phyloP scores from a whole-genome alignment of 2,329 filamentous ascomycete species.

The Calonectria multiphialidica region DNA sequence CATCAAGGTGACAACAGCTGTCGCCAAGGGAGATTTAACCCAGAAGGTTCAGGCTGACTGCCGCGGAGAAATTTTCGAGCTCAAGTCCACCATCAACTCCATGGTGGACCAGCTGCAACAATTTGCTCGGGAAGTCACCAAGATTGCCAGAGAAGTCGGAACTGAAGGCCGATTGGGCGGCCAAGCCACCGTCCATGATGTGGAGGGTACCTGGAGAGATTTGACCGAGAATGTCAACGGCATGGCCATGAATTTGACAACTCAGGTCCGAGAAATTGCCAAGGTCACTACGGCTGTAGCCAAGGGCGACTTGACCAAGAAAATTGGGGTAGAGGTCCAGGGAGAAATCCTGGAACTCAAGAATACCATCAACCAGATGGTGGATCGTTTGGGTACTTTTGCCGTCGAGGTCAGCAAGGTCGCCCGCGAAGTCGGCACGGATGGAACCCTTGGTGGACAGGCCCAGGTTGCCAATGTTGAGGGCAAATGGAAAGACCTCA shows the following conservation, averaged over 20 bases:
- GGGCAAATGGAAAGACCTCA: constrained; percentile 98
- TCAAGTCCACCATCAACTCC: constrained; percentile 98
- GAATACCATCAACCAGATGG: constrained; percentile 99
- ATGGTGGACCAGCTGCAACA: constrained; percentile 99
- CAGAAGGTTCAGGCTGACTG: constrained; percentile 96
- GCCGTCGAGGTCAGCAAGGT: constrained; percentile 97
- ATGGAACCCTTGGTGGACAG: constrained; percentile 93
- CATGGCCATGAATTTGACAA: constrained; percentile 98
- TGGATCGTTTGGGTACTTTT: constrained; percentile 95
- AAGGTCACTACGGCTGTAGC: constrained; percentile 97
- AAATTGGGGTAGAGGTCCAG: constrained; percentile 93
- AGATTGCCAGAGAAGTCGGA: constrained; percentile 95
- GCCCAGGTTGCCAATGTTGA: constrained; percentile 94
- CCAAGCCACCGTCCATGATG: constrained; percentile 95
- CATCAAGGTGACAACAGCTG: constrained; percentile 81
- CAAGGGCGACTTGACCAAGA: constrained; percentile 92
- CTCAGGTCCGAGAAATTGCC: constrained; percentile 97
- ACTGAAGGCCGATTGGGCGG: constrained; percentile 95
- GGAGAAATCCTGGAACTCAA: constrained; percentile 97
- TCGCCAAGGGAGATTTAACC: constrained; percentile 88
- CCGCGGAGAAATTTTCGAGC: constrained; percentile 90
- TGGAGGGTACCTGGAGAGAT: constrained; percentile 97
- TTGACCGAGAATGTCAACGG: constrained; percentile 96
- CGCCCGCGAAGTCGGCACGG: constrained; percentile 94
- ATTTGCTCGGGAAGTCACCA: constrained; percentile 96